Evolutionary conservation across 2,329 filamentous ascomycete species (phyloP).

Genomic region (Cladosporium sp.): DNA sequence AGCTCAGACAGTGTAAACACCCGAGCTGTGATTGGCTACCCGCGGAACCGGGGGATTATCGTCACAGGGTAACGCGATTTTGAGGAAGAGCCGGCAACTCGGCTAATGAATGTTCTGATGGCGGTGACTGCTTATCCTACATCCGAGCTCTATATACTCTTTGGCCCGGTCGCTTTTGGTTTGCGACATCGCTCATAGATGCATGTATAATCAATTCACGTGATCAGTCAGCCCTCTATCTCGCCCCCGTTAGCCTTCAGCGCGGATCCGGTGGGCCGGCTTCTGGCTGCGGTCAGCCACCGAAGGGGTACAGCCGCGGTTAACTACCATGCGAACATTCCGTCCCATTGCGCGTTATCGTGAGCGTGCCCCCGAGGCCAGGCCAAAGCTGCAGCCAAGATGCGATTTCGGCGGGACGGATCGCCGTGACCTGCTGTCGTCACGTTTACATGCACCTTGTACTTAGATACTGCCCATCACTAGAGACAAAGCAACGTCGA

Average conservation of each 20-base stretch:
- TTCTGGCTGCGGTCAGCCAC: neutral
- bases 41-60: neutral
- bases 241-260: neutral
- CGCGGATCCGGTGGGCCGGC: neutral
- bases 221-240: neutral
- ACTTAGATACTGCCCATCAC: too few relatives aligned
- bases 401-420: neutral
- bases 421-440: neutral
- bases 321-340: neutral
- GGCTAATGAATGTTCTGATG: neutral
- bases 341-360: neutral
- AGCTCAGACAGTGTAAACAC: conserved; percentile 6
- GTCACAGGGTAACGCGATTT: conserved; percentile 1
- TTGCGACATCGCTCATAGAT: neutral
- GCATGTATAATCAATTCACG: neutral
- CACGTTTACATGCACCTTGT: neutral
- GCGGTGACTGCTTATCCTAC: neutral
- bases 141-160: too few relatives aligned
- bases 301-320: neutral
- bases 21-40: neutral
- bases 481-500: neutral
- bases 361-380: neutral
- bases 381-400: neutral
- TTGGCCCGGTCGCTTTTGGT: too few relatives aligned
- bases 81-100: neutral